Conservation (phyloP, 345 rosid species). For the Excoecaria agallocha region DNA sequence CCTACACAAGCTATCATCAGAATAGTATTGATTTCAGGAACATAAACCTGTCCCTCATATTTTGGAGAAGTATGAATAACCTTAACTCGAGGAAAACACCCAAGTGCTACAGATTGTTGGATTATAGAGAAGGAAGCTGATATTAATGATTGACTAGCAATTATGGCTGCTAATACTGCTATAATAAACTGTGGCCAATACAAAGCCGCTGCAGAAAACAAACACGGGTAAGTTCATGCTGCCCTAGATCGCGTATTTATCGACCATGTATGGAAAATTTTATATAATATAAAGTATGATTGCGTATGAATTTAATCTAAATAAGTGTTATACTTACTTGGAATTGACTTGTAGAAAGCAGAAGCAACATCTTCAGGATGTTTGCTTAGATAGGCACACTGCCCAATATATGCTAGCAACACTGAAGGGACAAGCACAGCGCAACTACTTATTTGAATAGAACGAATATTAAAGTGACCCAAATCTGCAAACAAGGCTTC, state of each 20-base stretch:
- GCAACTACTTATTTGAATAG: conserved; percentile 49
- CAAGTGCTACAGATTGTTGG: conserved; percentile 52
- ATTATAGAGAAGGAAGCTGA: conserved; percentile 56
- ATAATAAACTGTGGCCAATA: conserved; percentile 57
- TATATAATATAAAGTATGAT: neutral
- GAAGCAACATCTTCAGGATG: conserved; percentile 7
- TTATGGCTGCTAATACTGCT: conserved; percentile 42
- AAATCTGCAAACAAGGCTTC: conserved; percentile 62
- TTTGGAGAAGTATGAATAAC: conserved; percentile 49
- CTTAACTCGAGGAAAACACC: conserved; percentile 57
- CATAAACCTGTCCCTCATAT: conserved; percentile 51
- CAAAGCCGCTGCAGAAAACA: conserved; percentile 24
- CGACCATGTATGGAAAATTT: neutral
- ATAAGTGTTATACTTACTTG: conserved; percentile 14
- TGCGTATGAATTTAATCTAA: neutral
- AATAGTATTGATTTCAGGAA: conserved; percentile 49
- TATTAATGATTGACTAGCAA: conserved; percentile 59
- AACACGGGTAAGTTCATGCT: neutral
- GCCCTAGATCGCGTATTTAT: neutral
- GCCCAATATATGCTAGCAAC: conserved; percentile 40
- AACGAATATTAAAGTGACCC: conserved; percentile 48
- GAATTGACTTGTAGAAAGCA: conserved; percentile 33
- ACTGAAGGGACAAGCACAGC: conserved; percentile 39
- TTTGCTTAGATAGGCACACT: conserved; percentile 30
- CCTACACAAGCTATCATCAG: conserved; percentile 49